A percentile compares a stretch with the other conserved stretches of the same genome.
Conservation (phyloP, 2,329 filamentous ascomycete genomes). For the Tolypocladium ophioglossoides region DNA sequence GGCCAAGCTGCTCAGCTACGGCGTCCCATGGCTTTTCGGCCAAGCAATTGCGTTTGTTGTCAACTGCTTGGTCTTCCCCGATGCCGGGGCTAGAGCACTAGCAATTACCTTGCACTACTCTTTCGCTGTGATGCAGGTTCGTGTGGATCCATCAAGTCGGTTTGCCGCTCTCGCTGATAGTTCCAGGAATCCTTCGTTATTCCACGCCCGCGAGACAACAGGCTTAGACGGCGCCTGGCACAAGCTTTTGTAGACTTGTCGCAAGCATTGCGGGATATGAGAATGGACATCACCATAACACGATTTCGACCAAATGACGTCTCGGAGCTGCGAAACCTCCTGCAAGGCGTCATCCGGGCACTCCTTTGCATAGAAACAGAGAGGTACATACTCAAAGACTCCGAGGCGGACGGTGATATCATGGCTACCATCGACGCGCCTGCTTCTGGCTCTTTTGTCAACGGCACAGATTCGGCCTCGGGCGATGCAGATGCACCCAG, state of each 20-base stretch:
- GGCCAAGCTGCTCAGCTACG: constrained; percentile 40
- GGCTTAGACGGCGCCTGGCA: constrained; percentile 32
- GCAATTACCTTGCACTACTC: constrained; percentile 35
- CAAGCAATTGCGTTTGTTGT: constrained; percentile 41
- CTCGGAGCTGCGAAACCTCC: constrained; percentile 37
- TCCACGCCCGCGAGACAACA: constrained; percentile 16
- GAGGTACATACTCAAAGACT: constrained; percentile 31
- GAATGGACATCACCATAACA: constrained; percentile 45
- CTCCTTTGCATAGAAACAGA: constrained; percentile 41
- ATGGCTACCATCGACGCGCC: constrained; percentile 7
- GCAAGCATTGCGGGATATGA: constrained; percentile 43
- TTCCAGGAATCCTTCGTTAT: constrained; percentile 20
- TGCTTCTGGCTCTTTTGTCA: neutral
- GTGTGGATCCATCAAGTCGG: constrained; percentile 1
- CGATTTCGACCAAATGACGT: constrained; percentile 40
- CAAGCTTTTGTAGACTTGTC: constrained; percentile 45
- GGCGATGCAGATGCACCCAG: constrained; percentile 8
- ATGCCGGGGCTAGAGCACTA: constrained; percentile 43
- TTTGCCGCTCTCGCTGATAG: neutral
- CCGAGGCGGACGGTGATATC: constrained; percentile 6
- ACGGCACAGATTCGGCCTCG: constrained; percentile 1
- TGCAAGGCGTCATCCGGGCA: constrained; percentile 43
- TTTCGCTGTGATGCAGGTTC: constrained; percentile 35
- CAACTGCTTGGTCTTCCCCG: constrained; percentile 38
- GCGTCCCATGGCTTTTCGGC: constrained; percentile 44